Base-by-base conservation (phyloP, 495 filamentous ascomycete genomes). In the Lophiotrema nucula region DNA sequence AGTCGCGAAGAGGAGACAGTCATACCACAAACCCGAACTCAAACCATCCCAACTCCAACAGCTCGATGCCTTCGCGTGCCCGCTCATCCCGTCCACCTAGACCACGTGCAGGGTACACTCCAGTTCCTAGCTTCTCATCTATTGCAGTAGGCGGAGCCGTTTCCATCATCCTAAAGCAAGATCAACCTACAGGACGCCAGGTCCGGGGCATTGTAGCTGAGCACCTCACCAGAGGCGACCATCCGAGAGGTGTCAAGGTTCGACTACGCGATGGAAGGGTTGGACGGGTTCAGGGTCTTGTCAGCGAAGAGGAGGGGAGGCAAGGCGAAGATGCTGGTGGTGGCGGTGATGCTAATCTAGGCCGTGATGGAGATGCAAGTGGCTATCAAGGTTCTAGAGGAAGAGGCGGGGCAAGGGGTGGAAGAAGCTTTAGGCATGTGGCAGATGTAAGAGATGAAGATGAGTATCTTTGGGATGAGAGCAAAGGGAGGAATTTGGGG, bases 231-330 rank as follows among this genome's bases (percentile, higher is more conserved):
- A 67, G 74, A 8, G 86, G 85, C 12, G 78, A 88, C 50, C 87
- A 90, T 59, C 82, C 84, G n/a, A 75, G 83, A 26, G 87, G 87
- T 45, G 86, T 90, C 72, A 90, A 90, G 72, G 87, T 90, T 15
- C 79, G 85, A 2, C 71, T 89, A 1, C 66, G 71, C 15, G 83
- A 88, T 69, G 87, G 87, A 4, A 74, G 83, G 43, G 77, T 89
- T 15, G 87, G 87, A 2, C 71, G 87, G 27, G 85, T 89, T 26
- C 86, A 89, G 67, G 42, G 65, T 28, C 76, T 85, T 64, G 72
- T 64, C 16, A 64, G 53, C 11, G 48, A 53, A 19, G 60, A 65
- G 19, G 53, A 64, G 4, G 55, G 69, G 4, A 33, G 16, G 44
- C 52, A 47, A 3, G 66, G 48, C 6, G 64, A 54, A 23, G 60